These are phyloP conservation scores for Aspergillus sp. DNA, from an alignment of 2,329 filamentous ascomycete species.

Conservation along the genomic window DNA sequence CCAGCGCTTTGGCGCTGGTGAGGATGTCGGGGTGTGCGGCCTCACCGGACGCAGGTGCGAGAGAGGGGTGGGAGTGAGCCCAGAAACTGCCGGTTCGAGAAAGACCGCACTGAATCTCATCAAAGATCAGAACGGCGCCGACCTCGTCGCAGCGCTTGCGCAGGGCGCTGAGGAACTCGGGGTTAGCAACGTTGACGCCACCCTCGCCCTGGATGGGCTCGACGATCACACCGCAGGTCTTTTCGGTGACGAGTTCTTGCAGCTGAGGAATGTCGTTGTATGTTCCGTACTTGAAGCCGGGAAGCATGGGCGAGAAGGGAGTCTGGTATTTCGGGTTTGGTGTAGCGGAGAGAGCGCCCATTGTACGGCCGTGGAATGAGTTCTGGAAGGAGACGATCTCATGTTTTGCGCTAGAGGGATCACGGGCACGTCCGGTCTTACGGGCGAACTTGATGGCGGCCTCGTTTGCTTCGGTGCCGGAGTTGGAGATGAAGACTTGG, in stretches of 20 bases:
- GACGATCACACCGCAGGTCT: conserved; percentile 90
- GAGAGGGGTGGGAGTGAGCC: conserved; percentile 75
- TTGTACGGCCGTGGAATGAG: conserved; percentile 94
- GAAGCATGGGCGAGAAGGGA: conserved; percentile 92
- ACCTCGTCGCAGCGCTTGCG: conserved; percentile 81
- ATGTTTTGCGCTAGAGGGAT: conserved; percentile 70
- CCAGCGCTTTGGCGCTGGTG: conserved; percentile 92
- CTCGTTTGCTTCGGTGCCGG: conserved; percentile 95
- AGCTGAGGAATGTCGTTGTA: conserved; percentile 80
- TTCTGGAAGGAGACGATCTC: conserved; percentile 89
- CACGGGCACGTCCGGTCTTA: conserved; percentile 77
- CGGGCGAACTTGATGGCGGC: conserved; percentile 95
- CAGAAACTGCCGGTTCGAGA: conserved; percentile 84
- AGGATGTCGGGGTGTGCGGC: conserved; percentile 91
- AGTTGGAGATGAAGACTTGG: conserved; percentile 92
- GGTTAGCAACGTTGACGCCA: conserved; percentile 78
- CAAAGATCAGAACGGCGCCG: conserved; percentile 85
- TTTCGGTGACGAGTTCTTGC: conserved; percentile 71
- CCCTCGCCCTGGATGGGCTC: conserved; percentile 98
- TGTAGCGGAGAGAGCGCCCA: conserved; percentile 92
- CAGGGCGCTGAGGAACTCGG: conserved; percentile 82
- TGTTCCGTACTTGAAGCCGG: conserved; percentile 82
- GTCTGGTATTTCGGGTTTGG: conserved; percentile 97
- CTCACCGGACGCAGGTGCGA: conserved; percentile 40
- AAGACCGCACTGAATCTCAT: conserved; percentile 96